Conservation (phyloP, 352 stramenopile genomes). For the Phytophthora megakarya region DNA sequence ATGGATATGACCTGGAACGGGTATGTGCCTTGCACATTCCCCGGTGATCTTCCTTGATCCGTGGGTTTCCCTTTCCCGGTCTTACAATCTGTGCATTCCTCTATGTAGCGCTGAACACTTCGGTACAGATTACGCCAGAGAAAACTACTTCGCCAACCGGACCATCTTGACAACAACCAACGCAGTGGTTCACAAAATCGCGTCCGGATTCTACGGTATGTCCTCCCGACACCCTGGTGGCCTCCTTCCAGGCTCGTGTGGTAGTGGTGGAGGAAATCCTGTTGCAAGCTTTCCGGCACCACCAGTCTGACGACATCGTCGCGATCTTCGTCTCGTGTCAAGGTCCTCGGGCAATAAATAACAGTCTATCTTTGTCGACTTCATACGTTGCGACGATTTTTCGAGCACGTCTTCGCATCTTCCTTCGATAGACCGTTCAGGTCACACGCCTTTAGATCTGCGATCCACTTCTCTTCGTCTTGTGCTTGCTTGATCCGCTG, state of each 20-base stretch:
- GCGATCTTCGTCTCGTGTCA: not conserved
- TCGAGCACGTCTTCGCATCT: not conserved
- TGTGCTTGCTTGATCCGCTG: too few species aligned
- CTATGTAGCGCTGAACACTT: not conserved
- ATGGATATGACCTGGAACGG: too few species aligned
- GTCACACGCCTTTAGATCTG: not conserved
- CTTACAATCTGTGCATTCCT: not conserved
- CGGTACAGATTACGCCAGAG: slow-evolving; percentile 2
- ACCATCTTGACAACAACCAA: too few species aligned
- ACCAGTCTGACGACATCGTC: not conserved
- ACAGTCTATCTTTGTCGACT: not conserved
- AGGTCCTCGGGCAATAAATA: slow-evolving; percentile 4
- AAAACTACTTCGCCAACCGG: slow-evolving; percentile 10
- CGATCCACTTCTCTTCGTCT: too few species aligned
- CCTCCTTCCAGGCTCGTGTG: too few species aligned
- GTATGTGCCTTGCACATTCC: too few species aligned
- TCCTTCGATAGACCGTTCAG: not conserved
- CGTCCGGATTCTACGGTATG: too few species aligned
- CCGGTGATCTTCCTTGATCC: not conserved
- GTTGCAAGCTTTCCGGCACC: too few species aligned
- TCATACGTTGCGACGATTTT: slow-evolving; percentile 7
- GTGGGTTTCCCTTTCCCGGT: not conserved
- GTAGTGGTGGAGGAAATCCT: too few species aligned
- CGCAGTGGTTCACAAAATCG: too few species aligned
- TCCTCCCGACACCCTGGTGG: too few species aligned